Conservation (phyloP, 2,329 filamentous ascomycete genomes). For the Penicillium sp. region DNA sequence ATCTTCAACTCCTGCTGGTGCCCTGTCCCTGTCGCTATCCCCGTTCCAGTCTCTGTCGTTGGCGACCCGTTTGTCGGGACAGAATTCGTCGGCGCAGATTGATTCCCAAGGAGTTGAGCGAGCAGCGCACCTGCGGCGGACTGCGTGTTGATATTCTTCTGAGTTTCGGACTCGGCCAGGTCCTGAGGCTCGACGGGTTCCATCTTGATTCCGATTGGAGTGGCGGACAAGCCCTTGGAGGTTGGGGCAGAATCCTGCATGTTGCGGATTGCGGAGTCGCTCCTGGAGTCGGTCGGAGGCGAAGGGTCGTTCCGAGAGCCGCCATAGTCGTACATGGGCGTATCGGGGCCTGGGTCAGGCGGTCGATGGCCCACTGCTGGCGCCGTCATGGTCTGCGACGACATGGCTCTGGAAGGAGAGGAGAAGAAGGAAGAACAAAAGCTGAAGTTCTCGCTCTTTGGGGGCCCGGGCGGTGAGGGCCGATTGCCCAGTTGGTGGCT, state of each 20-base stretch:
- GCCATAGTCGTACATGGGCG: constrained; percentile 49
- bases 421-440: constrained; percentile 33
- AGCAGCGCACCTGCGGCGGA: constrained; percentile 50
- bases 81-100: constrained; percentile 33
- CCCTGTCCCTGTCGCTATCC: constrained; percentile 5
- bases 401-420: constrained; percentile 47
- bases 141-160: constrained; percentile 46
- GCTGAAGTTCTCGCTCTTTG: constrained; percentile 34
- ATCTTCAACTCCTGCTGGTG: constrained; percentile 26
- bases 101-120: constrained; percentile 49
- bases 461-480: constrained; percentile 33
- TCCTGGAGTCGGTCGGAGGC: constrained; percentile 39
- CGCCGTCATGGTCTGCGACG: constrained; percentile 56
- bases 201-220: constrained; percentile 40
- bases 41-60: constrained; percentile 19
- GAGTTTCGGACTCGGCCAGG: constrained; percentile 32
- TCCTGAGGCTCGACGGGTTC: constrained; percentile 37
- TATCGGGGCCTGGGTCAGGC: constrained; percentile 50
- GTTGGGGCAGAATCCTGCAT: constrained; percentile 47
- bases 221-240: constrained; percentile 39
- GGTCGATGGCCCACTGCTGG: constrained; percentile 54
- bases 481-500: constrained; percentile 33
- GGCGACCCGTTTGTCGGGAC: constrained; percentile 25
- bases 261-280: constrained; percentile 48
- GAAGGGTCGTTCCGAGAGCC: constrained; percentile 35